Evolutionary conservation across 345 rosid species (phyloP).

Genomic region (Erysimum cheiranthoides): DNA sequence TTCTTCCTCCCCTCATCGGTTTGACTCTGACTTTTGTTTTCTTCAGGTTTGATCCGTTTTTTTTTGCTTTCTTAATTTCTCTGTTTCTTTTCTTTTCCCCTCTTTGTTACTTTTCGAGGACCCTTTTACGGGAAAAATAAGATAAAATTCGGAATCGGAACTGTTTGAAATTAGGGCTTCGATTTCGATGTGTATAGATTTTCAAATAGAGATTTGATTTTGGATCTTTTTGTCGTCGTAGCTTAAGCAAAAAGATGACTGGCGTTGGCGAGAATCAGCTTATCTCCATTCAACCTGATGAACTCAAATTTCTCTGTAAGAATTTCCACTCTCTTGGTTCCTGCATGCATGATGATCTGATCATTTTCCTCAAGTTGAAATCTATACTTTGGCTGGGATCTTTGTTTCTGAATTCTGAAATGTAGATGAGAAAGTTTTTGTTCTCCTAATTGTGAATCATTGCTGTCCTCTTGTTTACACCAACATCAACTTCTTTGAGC

Average conservation of each 20-base stretch:
- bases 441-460: conserved; percentile 3
- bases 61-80: conserved; percentile 15
- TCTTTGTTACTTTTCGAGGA: conserved; percentile 1
- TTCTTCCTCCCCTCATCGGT: conserved; percentile 32
- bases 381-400: background rate
- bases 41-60: conserved; percentile 39
- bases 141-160: background rate
- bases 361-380: too few relatives aligned
- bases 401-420: too few relatives aligned
- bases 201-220: conserved; percentile 30
- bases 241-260: conserved; percentile 52
- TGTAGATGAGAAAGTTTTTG: too few relatives aligned
- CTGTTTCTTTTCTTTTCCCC: conserved; percentile 6
- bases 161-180: conserved; percentile 22
- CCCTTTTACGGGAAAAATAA: background rate
- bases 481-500: background rate
- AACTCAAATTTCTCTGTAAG: conserved; percentile 84
- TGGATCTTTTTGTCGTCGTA: conserved; percentile 21
- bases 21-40: conserved; percentile 43
- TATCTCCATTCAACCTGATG: conserved; percentile 93
- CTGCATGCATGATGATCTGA: conserved; percentile 32
- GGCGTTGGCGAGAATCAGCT: conserved; percentile 67
- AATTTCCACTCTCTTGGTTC: conserved; percentile 17
- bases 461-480: conserved; percentile 5
- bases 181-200: conserved; percentile 23